phyloP scores from a whole-genome alignment of 1,284 basidiomycete species.

The Rugiboletus extremiorientalis region DNA sequence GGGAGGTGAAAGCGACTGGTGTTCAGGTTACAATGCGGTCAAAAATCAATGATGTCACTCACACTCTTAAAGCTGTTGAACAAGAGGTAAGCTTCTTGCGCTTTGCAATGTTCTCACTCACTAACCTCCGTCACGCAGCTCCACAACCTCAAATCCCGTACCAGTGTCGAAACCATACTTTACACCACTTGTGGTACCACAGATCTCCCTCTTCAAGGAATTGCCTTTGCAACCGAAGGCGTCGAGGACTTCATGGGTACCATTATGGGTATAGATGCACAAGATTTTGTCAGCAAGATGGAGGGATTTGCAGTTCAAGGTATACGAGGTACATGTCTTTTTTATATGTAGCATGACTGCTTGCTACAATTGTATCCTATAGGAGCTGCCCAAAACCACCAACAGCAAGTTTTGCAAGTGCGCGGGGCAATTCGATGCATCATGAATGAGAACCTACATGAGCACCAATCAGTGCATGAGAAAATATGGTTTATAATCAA shows the following conservation, averaged over 20 bases:
- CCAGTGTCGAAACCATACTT: neutral
- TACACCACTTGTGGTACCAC: neutral
- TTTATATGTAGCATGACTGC: neutral
- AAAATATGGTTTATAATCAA: too few relatives aligned
- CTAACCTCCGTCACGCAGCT: too few relatives aligned
- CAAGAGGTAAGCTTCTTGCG: neutral
- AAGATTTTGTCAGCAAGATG: neutral
- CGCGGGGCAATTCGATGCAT: neutral
- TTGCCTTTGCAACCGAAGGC: neutral
- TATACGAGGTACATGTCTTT: neutral
- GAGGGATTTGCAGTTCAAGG: too few relatives aligned
- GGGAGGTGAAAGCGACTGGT: too few relatives aligned
- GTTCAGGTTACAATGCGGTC: too few relatives aligned
- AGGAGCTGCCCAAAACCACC: neutral
- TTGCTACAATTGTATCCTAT: neutral
- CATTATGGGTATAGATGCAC: neutral
- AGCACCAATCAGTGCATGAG: neutral
- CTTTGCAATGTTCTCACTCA: too few relatives aligned
- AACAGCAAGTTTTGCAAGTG: neutral
- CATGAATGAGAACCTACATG: neutral
- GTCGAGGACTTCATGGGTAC: neutral
- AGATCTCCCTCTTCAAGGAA: neutral
- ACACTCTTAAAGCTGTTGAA: neutral
- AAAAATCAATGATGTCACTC: too few relatives aligned
- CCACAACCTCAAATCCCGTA: neutral